A percentile compares a stretch with the other conserved stretches of the same genome.
phyloP scores from a whole-genome alignment of 2,329 filamentous ascomycete species.

The Penicillium italicum region DNA sequence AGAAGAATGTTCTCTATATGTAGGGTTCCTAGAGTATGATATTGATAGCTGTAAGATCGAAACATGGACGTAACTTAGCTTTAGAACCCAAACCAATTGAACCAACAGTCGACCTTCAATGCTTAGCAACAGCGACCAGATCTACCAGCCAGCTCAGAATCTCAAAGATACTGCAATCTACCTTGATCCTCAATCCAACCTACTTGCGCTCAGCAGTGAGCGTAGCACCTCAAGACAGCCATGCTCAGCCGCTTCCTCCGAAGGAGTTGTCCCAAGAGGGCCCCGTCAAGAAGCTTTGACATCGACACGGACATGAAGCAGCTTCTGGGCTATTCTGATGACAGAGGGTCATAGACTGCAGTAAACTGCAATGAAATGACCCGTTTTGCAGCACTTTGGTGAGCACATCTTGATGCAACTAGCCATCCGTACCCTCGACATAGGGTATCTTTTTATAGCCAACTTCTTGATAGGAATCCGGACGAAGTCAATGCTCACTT shows the following conservation, averaged over 20 bases:
- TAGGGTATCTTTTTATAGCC: not conserved
- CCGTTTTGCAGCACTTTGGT: not conserved
- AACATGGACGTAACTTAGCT: no score
- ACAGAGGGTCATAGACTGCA: not conserved
- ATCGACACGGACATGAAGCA: not conserved
- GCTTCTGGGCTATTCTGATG: not conserved
- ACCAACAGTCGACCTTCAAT: not conserved
- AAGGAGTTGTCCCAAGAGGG: no score
- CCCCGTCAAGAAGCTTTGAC: not conserved
- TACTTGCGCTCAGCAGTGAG: not conserved
- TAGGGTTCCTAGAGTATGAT: no score
- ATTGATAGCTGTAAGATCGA: no score
- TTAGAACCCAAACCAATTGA: not conserved
- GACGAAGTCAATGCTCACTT: not conserved
- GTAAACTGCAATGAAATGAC: not conserved
- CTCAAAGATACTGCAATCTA: not conserved
- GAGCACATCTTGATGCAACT: not conserved
- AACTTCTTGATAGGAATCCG: not conserved
- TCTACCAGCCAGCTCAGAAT: not conserved
- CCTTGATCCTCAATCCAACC: not conserved
- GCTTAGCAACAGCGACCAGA: not conserved
- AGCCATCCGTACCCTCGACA: not conserved
- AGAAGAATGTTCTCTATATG: no score
- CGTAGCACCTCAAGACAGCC: no score
- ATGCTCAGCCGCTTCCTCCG: no score